phyloP scores from a whole-genome alignment of 352 stramenopile genomes.

The Peronospora tabacina region DNA sequence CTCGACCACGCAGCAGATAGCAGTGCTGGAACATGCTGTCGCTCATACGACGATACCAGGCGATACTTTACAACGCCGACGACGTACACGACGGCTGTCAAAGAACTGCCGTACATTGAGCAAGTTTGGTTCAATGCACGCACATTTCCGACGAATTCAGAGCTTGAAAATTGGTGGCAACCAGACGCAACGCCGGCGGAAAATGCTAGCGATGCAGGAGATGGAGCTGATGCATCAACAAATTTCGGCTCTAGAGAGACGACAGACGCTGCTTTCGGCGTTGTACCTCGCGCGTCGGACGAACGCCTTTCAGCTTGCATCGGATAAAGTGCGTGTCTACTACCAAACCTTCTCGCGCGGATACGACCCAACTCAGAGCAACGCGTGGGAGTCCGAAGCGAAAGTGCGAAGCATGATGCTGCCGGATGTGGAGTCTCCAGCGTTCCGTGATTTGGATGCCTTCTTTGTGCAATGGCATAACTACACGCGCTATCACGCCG shows the following conservation, averaged over 20 bases:
- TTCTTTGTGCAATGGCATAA: conserved; percentile 53
- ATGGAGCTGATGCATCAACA: conserved; percentile 34
- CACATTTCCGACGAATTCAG: conserved; percentile 29
- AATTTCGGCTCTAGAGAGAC: conserved; percentile 39
- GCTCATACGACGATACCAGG: conserved; percentile 1
- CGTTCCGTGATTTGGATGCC: conserved; percentile 41
- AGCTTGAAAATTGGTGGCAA: conserved; percentile 3
- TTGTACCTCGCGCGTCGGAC: conserved; percentile 35
- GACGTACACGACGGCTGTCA: conserved; percentile 18
- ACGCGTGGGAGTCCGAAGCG: conserved; percentile 22
- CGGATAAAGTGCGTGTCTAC: conserved; percentile 39
- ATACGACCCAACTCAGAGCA: conserved; percentile 33
- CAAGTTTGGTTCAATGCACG: conserved; percentile 25
- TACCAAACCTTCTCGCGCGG: conserved; percentile 41
- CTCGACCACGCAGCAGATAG: conserved; percentile 1
- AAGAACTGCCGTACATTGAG: conserved; percentile 43
- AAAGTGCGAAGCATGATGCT: conserved; percentile 42
- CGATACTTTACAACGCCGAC: conserved; percentile 1
- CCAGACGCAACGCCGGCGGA: conserved; percentile 22
- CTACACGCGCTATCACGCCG: conserved; percentile 54
- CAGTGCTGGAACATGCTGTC: conserved; percentile 8
- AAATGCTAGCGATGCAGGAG: conserved; percentile 24
- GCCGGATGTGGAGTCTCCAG: conserved; percentile 42
- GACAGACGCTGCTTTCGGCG: conserved; percentile 35
- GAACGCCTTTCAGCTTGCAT: conserved; percentile 34